Evolutionary conservation across 2,329 filamentous ascomycete genomes (phyloP), one percentile per base, ranked within the genome.

Genomic region (Botrytis byssoidea): DNA sequence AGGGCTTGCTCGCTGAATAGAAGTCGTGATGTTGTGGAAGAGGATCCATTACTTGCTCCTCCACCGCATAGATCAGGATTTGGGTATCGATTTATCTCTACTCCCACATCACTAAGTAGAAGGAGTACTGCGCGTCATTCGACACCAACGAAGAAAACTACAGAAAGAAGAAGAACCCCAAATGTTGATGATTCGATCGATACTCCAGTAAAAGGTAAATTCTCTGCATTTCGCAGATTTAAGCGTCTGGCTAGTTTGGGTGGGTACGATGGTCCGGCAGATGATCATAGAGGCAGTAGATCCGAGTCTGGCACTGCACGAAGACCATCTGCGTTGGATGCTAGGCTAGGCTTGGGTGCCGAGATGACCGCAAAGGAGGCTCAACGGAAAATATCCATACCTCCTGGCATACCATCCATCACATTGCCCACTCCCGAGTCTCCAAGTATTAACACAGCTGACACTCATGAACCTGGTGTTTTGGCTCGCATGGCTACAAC

Each of bases 71-170:
- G 59, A 61, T 69, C 25, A 8, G 64, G 78, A 16, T 68, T 79
- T 18, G 70, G 72, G 10, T 73, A 79, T 37, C 75, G 77, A 5
- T 68, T 75, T 20, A 35, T 44, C 18, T 46, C 72, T 18, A 67
- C 64, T 25, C 61, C 73, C 32, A 55, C 29, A 9, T 57, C 22
- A 37, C 14, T 70, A 9, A 16, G 35, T 14, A 46, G 37, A 44
- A 70, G 10, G 20, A 42, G 42, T 18, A 35, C 61, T 32, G 42
- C 44, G 8, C 29, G 35, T 42, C 3, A 65, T n/a, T 44, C 35
- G 10, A 72, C 51, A 12, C 32, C 71, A 14, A 69, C 71, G 2
- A 69, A 60, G 40, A 40, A 14, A 7, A 29, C 59, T 14, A 9
- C 32, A 44, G 63, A 32, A 46, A 59, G 51, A 22, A 12, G n/a